Percentiles rank a stretch among this genome's conserved stretches.
Conservation (phyloP, 2,329 filamentous ascomycete genomes). For the Cylindrodendrum hubeiense region DNA sequence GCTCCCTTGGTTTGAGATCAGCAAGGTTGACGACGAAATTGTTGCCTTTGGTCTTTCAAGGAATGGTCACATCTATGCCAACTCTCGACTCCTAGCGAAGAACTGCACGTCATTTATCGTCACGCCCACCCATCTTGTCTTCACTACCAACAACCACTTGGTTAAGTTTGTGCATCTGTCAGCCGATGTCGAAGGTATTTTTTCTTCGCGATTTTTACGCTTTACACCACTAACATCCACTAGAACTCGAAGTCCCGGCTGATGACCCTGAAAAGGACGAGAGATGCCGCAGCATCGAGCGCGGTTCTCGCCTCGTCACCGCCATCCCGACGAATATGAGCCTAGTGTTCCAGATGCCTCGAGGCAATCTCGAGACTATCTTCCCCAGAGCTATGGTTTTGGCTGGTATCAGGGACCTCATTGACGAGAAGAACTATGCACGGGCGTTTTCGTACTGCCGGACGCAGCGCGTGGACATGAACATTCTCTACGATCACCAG, state of each 20-base stretch:
- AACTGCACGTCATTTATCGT: constrained; percentile 93
- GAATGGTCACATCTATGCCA: constrained; percentile 83
- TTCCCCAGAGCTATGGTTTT: constrained; percentile 93
- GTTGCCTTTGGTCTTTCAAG: constrained; percentile 75
- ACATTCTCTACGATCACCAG: constrained; percentile 94
- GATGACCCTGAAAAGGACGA: constrained; percentile 95
- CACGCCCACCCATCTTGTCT: constrained; percentile 85
- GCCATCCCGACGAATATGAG: constrained; percentile 90
- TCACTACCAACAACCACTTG: constrained; percentile 92
- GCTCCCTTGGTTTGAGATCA: constrained; percentile 66
- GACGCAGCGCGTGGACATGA: constrained; percentile 96
- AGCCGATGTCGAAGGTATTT: constrained; percentile 71
- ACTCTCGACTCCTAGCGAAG: constrained; percentile 78
- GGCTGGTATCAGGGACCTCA: constrained; percentile 85
- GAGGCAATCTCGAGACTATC: constrained; percentile 95
- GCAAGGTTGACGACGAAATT: constrained; percentile 56
- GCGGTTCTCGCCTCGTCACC: constrained; percentile 87
- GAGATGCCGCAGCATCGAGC: constrained; percentile 90
- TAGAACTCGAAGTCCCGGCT: constrained; percentile 83
- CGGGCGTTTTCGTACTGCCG: constrained; percentile 89
- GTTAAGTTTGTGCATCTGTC: constrained; percentile 91
- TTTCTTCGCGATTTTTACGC: not conserved
- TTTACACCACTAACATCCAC: constrained; percentile 35
- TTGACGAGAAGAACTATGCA: constrained; percentile 84
- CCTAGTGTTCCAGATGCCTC: constrained; percentile 92